Base-by-base conservation (phyloP, 345 rosid species). In the Lepidium africanum region DNA sequence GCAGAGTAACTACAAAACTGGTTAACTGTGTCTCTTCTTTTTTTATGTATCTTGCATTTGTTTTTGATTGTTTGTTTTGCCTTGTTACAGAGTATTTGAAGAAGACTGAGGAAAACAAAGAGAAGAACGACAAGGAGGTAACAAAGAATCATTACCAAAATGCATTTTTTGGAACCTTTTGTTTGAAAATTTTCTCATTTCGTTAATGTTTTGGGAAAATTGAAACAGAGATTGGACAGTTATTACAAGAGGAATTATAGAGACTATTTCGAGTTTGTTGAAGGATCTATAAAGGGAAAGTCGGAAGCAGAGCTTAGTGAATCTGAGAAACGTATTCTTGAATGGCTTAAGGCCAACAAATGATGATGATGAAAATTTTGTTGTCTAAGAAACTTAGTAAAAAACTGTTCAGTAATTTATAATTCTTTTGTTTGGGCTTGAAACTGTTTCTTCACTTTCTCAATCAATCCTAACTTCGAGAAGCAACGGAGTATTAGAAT, bases 61-160 rank as follows among this genome's bases (percentile, higher is more conserved):
- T 9, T 41, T 65, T 35, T 3, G 7, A n/a, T 15, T 58, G 39
- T 19, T 73, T 21, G 5, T 32, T 39, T 35, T 40, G 9, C 0
- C 48, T 59, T 62, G 64, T 75, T 47, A 21, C 79, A 93, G 98
- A 71, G 76, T 93, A 85, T 70, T 61, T 90, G 80, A 90, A 88
- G 88, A 93, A 88, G 78, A 78, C 89, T 12, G 88, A 88, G 79
- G 97, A 85, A 45, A 93, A 90, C 80, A 88, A 83, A 76, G 67
- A 79, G 61, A 93, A 85, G 65, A 88, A 90, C 73, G 94, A 90
- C 63, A 93, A 88, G 74, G 92, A 93, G 97, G 97, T 90, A 77
- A 50, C 12, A 25, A 59, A 48, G 23, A 6, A 10, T 14, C 10
- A 14, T n/a, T 37, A 49, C 12, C 19, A 25, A 42, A 45, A n/a